These are phyloP conservation scores for Effrenium voratum DNA, from an alignment of 73 alveolate genomes.

Conservation along the genomic window DNA sequence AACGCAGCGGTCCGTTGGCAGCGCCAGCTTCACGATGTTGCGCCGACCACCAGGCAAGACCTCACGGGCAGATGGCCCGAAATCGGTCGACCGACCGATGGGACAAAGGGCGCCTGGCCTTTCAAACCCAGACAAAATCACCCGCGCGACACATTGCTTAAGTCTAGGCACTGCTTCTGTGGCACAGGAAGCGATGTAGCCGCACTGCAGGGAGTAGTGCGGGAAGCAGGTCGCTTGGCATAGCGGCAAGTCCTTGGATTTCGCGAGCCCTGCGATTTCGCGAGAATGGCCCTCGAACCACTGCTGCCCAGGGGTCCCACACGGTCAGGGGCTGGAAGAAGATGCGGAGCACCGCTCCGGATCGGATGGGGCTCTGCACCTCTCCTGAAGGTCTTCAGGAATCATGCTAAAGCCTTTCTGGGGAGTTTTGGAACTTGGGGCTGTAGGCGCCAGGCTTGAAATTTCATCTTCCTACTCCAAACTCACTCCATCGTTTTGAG, in stretches of 20 bases:
- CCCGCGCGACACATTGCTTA: no score
- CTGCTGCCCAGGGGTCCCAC: slow-evolving; percentile 13
- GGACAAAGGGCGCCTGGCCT: no score
- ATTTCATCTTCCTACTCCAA: no score
- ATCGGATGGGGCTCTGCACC: slow-evolving; percentile 1
- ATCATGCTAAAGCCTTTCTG: no score
- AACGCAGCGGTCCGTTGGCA: slow-evolving; percentile 39
- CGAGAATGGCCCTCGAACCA: neutral
- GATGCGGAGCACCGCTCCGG: neutral
- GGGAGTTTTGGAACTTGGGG: no score
- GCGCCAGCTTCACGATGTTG: slow-evolving; percentile 33
- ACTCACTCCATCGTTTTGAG: no score
- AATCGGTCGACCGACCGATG: no score
- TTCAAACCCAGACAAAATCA: no score
- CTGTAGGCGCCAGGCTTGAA: no score
- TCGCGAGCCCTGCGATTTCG: neutral
- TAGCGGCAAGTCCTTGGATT: neutral
- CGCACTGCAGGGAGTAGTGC: neutral
- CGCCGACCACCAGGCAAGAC: neutral
- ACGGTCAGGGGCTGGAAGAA: neutral
- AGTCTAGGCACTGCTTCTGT: no score
- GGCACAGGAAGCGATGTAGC: neutral
- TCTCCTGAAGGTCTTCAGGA: neutral
- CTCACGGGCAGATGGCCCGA: no score
- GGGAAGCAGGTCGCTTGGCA: slow-evolving; percentile 32